Evolutionary conservation across 2,329 filamentous ascomycete genomes (phyloP), one percentile per base, ranked within the genome.

Genomic region (Pyrenophora tritici-repentis): DNA sequence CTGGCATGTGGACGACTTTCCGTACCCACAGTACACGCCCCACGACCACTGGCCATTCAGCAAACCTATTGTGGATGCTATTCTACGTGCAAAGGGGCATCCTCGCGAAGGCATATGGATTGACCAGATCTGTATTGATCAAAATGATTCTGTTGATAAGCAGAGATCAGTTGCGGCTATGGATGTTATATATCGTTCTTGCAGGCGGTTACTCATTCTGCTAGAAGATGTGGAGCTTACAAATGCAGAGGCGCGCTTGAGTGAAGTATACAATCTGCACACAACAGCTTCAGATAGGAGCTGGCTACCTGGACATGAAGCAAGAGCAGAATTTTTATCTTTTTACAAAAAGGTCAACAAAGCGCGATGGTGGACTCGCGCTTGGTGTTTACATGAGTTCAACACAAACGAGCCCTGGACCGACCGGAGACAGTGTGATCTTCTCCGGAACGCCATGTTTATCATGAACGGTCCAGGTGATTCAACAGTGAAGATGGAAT

Each of bases 351-450:
- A 59, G 26, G 29, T 58, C 14, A 44, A 45, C 10, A 14, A 31
- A 6, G 56, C 56, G 1, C 39, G 56, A 6, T 61, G 58, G 58
- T 59, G 51, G 54, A 35, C 48, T 16, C 43, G 58, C 17, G 58
- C 58, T 1, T 61, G 58, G 58, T 61, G 58, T 33, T 53, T 55
- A 6, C 58, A 59, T 22, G 58, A 61, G 16, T 61, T 58, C 34
- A 55, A 31, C 24, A 44, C 58, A 5, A 53, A 61, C n/a, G 54
- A 59, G 18, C 56, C 58, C 1, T 53, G 54, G 51, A 48, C n/a
- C 7, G 39, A 53, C 9, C 41, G 43, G 29, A 50, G 58, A 29
- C 51, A 59, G 18, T 24, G 39, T 7, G 5, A 55, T n/a, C 12
- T 42, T 10, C 24, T 46, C 1, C 54, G 52, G 13, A 52, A 59